phyloP scores from a whole-genome alignment of 352 stramenopile genomes.

The Pythium dissotocum region DNA sequence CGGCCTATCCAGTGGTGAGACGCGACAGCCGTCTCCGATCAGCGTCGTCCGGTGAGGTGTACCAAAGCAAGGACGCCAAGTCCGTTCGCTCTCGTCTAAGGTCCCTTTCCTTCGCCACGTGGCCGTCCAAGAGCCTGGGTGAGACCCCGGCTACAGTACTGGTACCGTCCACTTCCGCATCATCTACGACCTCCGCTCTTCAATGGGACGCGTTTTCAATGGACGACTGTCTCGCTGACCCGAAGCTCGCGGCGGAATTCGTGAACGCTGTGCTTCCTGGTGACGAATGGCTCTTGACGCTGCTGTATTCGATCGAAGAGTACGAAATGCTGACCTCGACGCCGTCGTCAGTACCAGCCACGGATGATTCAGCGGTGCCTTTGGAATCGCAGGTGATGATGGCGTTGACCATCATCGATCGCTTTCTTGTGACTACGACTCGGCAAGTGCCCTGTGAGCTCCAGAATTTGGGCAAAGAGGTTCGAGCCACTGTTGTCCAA shows the following conservation, averaged over 20 bases:
- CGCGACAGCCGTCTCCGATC: constrained; percentile 25
- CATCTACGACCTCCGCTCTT: not conserved
- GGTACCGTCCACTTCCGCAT: not conserved
- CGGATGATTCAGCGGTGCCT: constrained; percentile 11
- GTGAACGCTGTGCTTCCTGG: constrained; percentile 36
- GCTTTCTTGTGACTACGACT: constrained; percentile 22
- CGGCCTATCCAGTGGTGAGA: not conserved
- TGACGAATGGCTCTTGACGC: constrained; percentile 36
- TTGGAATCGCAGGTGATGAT: constrained; percentile 31
- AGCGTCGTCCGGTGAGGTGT: constrained; percentile 17
- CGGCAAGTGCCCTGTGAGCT: not conserved
- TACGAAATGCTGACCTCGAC: constrained; percentile 38
- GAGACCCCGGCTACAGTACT: not conserved
- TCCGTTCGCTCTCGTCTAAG: constrained; percentile 14
- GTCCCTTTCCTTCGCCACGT: constrained; percentile 24
- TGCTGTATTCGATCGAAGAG: constrained; percentile 48
- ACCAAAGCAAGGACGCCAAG: not conserved
- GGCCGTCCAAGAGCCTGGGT: not conserved
- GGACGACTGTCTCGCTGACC: constrained; percentile 44
- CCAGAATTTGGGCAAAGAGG: constrained; percentile 11
- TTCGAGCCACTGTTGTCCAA: constrained; percentile 11
- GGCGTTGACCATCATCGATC: constrained; percentile 36
- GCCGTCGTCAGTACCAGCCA: not conserved
- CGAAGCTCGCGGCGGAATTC: constrained; percentile 48
- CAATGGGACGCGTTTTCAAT: constrained; percentile 25